Base-by-base conservation (phyloP, 1,139 yeast species). In the Taphrina communis region DNA sequence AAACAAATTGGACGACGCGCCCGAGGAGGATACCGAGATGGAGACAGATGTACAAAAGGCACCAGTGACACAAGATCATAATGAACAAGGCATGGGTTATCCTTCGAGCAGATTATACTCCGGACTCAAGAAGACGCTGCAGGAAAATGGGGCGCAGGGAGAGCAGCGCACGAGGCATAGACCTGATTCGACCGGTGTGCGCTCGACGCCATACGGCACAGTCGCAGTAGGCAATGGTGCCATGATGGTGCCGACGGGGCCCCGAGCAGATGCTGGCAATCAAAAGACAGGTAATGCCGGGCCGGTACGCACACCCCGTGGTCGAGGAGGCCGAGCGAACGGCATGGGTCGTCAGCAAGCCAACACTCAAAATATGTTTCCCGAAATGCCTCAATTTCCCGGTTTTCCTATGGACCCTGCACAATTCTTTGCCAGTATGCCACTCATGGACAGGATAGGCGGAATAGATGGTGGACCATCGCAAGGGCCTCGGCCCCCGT, bases 381-480 rank as follows among this genome's bases (percentile, higher is more conserved):
- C 67, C 6, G 59, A 42, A 41, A 55, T 55, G 67, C 67, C 67
- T 17, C 55, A 42, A 19, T 31, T 53, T 19, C 61, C 58, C n/a
- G 67, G 61, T 12, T 63, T 63, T n/a, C 67, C 67, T 0, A 63
- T 55, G 60, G 51, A 39, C 11, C 67, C 67, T 6, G 44, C 67
- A n/a, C 51, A 62, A 41, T 63, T 63, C 56, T 63, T 63, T 38
- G 67, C 61, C 12, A 35, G 36, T 12, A 53, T 53, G 67, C 61
- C 67, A 12, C 12, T 55, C 8, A 48, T 42, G 48, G 58, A 53
- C 7, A 9, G 58, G 11, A 35, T 53, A 12, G 53, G 41, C 8
- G 53, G 53, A 7, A 39, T 56, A 17, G 50, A 56, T 11, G 50
- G 48, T 9, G 35, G 14, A 9, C 14, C 38, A 9, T 25, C 41